Conservation (phyloP, 495 filamentous ascomycete species). For the Podospora conica region DNA sequence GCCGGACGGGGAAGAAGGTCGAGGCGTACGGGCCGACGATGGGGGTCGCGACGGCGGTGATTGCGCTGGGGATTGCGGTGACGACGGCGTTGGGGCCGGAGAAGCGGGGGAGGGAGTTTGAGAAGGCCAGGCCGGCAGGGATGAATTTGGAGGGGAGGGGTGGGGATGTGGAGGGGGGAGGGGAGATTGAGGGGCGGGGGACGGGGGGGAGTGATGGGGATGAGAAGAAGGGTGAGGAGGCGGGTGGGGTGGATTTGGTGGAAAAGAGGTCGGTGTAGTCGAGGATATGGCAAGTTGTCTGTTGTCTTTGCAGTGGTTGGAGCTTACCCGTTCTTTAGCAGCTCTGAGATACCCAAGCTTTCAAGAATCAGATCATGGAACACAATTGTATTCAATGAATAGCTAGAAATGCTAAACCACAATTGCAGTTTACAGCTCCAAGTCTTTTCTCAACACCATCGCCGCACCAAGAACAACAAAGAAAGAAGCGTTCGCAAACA, state of each 20-base stretch:
- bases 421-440: too few relatives aligned
- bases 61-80: slow-evolving; percentile 54
- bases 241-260: background rate
- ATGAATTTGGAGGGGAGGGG: slow-evolving; percentile 31
- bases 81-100: slow-evolving; percentile 58
- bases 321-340: too few relatives aligned
- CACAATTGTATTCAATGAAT: too few relatives aligned
- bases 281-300: too few relatives aligned
- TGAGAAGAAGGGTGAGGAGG: background rate
- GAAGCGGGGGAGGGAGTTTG: slow-evolving; percentile 62
- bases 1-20: slow-evolving; percentile 42
- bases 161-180: background rate
- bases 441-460: too few relatives aligned
- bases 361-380: too few relatives aligned
- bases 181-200: background rate
- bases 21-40: slow-evolving; percentile 64
- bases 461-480: too few relatives aligned
- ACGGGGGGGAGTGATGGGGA: background rate
- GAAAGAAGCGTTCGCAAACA: too few relatives aligned
- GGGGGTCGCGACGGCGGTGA: slow-evolving; percentile 65
- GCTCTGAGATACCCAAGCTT: too few relatives aligned
- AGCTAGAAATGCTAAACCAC: too few relatives aligned
- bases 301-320: too few relatives aligned
- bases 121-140: slow-evolving; percentile 51
- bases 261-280: background rate